phyloP scores from a whole-genome alignment of 768 basidiomycete genomes.

The Amanita molliuscula region DNA sequence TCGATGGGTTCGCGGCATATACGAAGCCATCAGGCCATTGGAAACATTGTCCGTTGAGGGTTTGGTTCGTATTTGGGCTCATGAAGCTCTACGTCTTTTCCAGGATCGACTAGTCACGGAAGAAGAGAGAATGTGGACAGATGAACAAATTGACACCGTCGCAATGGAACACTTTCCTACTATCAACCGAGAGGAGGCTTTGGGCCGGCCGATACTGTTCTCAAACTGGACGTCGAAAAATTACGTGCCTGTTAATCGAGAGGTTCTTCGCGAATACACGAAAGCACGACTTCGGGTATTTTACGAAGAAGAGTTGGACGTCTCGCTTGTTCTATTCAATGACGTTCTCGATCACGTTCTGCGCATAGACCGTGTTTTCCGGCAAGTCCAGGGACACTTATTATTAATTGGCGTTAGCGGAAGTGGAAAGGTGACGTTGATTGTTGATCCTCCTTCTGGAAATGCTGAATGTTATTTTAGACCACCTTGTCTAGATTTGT shows the following conservation, averaged over 20 bases:
- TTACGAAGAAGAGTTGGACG: conserved; percentile 98
- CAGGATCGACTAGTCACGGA: conserved; percentile 94
- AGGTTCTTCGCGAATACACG: conserved; percentile 87
- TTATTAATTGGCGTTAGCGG: conserved; percentile 97
- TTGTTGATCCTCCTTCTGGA: background rate
- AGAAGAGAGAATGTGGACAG: conserved; percentile 91
- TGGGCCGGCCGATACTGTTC: conserved; percentile 85
- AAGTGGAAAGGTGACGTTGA: conserved; percentile 77
- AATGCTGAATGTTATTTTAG: conserved; percentile 28
- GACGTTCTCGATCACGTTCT: conserved; percentile 97
- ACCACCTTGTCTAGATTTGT: conserved; percentile 97
- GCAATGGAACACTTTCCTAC: conserved; percentile 92
- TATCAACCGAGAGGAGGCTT: conserved; percentile 78
- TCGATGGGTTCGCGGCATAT: conserved; percentile 94
- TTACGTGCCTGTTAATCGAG: conserved; percentile 92
- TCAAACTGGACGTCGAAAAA: conserved; percentile 99
- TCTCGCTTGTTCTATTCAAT: conserved; percentile 95
- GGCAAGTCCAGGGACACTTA: conserved; percentile 94
- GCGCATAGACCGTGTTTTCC: conserved; percentile 97
- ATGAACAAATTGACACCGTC: conserved; percentile 76
- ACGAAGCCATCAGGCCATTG: conserved; percentile 90
- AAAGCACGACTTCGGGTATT: conserved; percentile 97
- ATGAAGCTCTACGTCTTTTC: conserved; percentile 94
- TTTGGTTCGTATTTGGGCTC: conserved; percentile 94
- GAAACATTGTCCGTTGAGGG: conserved; percentile 93